Evolutionary conservation across 2,329 filamentous ascomycete species (phyloP).

Genomic region (Diaporthe aspalathi): DNA sequence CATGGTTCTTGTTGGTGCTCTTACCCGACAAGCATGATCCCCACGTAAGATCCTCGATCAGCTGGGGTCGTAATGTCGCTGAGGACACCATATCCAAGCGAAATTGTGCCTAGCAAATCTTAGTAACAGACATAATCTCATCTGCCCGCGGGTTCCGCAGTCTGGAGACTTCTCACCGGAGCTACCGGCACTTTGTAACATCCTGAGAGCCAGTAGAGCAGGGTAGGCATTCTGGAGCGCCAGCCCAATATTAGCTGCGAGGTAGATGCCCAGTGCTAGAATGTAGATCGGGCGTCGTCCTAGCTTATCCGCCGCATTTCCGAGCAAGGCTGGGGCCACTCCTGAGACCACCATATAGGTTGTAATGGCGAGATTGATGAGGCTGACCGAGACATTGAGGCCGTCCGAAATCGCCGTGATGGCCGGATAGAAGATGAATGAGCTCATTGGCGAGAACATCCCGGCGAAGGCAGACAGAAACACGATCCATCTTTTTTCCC

Average conservation of each 20-base stretch:
- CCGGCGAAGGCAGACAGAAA: constrained; percentile 42
- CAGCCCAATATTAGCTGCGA: constrained; percentile 52
- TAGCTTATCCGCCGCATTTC: constrained; percentile 52
- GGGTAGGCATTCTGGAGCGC: constrained; percentile 50
- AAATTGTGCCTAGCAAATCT: constrained; percentile 1
- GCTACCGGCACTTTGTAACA: constrained; percentile 57
- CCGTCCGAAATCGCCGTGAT: constrained; percentile 39
- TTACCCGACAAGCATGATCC: constrained; percentile 49
- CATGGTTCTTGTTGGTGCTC: background rate
- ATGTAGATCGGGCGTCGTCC: constrained; percentile 54
- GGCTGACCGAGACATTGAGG: constrained; percentile 39
- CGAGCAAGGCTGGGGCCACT: constrained; percentile 54
- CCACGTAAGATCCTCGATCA: constrained; percentile 64
- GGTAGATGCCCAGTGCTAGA: constrained; percentile 50
- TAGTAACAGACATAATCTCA: background rate
- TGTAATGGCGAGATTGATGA: constrained; percentile 49
- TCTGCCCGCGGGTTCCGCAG: background rate
- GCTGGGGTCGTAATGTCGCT: constrained; percentile 61
- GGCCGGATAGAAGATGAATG: constrained; percentile 43
- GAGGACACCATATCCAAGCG: constrained; percentile 56
- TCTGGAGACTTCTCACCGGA: constrained; percentile 52
- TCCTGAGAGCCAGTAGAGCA: constrained; percentile 55
- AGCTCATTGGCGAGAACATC: constrained; percentile 42
- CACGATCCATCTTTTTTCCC: constrained; percentile 41
- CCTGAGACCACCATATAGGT: constrained; percentile 57